Percentiles rank a stretch among this genome's conserved stretches.
These are phyloP conservation scores for Euryodendron excelsum DNA, from an alignment of 148 eudicot genomes.

Conservation along the genomic window DNA sequence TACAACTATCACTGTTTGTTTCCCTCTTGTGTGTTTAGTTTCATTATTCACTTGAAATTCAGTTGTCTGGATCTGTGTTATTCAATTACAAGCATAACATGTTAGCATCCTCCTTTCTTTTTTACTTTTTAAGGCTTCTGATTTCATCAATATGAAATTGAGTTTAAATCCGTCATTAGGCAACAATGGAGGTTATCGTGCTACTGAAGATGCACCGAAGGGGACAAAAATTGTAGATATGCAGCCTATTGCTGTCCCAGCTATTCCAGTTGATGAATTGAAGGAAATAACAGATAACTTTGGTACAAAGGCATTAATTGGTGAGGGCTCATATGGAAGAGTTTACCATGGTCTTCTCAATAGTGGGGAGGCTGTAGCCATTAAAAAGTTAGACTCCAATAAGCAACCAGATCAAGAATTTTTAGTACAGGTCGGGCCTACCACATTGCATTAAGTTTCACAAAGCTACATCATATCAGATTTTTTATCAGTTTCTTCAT, in stretches of 20 bases:
- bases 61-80: neutral
- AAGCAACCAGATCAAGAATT: conserved; percentile 77
- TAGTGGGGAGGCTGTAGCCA: conserved; percentile 64
- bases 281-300: conserved; percentile 67
- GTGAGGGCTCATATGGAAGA: conserved; percentile 75
- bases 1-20: neutral
- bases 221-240: conserved; percentile 49
- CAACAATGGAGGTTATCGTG: conserved; percentile 52
- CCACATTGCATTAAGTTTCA: neutral
- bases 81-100: neutral
- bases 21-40: neutral
- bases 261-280: conserved; percentile 61
- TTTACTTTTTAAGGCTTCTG: neutral
- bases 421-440: conserved; percentile 51
- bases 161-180: conserved; percentile 39
- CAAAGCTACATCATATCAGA: neutral
- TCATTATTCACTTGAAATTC: neutral
- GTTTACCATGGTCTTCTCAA: conserved; percentile 64
- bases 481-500: neutral
- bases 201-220: conserved; percentile 53
- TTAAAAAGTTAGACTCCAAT: conserved; percentile 71
- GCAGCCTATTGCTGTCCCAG: conserved; percentile 67
- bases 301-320: conserved; percentile 63
- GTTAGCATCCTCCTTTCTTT: neutral
- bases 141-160: conserved; percentile 8